A percentile compares a stretch with the other conserved stretches of the same genome.
phyloP scores from a whole-genome alignment of 2,329 filamentous ascomycete genomes.

The Sphaerulina populicola region DNA sequence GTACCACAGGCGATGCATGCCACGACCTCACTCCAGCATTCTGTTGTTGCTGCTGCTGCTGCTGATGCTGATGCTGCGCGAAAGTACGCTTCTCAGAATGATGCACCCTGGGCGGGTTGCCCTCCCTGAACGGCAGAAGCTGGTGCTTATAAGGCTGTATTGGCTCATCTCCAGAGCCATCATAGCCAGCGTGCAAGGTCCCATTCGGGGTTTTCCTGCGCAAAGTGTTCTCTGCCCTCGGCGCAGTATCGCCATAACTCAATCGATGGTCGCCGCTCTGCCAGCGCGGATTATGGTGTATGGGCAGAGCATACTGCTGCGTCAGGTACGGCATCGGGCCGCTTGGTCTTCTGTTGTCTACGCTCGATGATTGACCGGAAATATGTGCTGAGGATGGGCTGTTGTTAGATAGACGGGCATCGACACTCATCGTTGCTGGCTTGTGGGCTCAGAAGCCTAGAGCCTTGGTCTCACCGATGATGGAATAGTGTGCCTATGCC shows the following conservation, averaged over 20 bases:
- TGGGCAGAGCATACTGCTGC: conserved; percentile 28
- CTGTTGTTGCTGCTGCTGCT: conserved; percentile 27
- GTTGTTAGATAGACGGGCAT: conserved; percentile 21
- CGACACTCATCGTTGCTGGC: conserved; percentile 26
- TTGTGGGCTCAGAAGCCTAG: conserved; percentile 6
- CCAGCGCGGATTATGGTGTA: conserved; percentile 21
- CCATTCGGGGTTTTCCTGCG: conserved; percentile 89
- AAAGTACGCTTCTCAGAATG: conserved; percentile 29
- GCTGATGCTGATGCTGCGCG: conserved; percentile 27
- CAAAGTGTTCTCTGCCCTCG: conserved; percentile 61
- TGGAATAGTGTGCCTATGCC: conserved; percentile 31
- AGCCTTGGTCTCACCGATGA: conserved; percentile 22
- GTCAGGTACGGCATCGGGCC: conserved; percentile 27
- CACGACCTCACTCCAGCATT: conserved; percentile 14
- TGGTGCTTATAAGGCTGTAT: conserved; percentile 62
- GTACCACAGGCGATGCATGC: conserved; percentile 5
- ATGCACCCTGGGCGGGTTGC: conserved; percentile 25
- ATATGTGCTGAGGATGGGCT: conserved; percentile 11
- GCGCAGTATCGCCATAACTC: conserved; percentile 26
- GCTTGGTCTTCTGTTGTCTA: conserved; percentile 7
- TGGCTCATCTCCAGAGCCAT: conserved; percentile 52
- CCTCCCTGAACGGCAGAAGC: conserved; percentile 55
- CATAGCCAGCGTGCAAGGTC: conserved; percentile 85
- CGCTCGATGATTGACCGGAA: conserved; percentile 9
- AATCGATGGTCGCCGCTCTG: conserved; percentile 13